Evolutionary conservation across 2,329 filamentous ascomycete species (phyloP).

Genomic region (Penicillium sp.): DNA sequence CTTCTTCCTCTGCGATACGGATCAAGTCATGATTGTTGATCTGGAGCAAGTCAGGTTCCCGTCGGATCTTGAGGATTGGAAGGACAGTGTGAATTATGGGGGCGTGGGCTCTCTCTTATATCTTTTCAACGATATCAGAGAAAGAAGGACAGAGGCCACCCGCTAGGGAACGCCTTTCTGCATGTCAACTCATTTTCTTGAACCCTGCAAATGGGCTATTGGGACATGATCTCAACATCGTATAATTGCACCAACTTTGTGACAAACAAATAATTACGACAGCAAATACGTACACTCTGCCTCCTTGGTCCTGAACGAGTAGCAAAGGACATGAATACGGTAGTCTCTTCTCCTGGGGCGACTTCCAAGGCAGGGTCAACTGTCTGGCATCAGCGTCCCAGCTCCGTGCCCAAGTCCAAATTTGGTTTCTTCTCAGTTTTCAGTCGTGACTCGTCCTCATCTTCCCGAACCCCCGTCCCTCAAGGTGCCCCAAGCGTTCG

Average conservation of each 20-base stretch:
- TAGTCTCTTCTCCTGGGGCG: too few species aligned
- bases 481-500: conserved; percentile 15
- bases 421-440: too few species aligned
- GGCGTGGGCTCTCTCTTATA: conserved; percentile 8
- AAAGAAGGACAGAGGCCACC: neutral
- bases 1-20: conserved; percentile 7
- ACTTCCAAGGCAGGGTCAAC: too few species aligned
- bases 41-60: conserved; percentile 8
- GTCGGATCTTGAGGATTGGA: conserved; percentile 1
- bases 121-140: conserved; percentile 6
- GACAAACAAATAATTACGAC: too few species aligned
- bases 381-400: too few species aligned
- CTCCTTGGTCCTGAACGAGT: too few species aligned
- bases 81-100: conserved; percentile 6
- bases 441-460: neutral
- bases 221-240: too few species aligned
- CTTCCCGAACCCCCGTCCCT: neutral
- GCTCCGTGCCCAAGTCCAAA: neutral
- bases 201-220: too few species aligned
- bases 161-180: neutral
- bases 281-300: too few species aligned
- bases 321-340: too few species aligned
- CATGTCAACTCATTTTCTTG: neutral
- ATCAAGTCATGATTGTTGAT: conserved; percentile 7
- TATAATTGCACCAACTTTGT: too few species aligned